These are phyloP conservation scores for Xylaria intraflava DNA, from an alignment of 495 filamentous ascomycete genomes.

Conservation along the genomic window DNA sequence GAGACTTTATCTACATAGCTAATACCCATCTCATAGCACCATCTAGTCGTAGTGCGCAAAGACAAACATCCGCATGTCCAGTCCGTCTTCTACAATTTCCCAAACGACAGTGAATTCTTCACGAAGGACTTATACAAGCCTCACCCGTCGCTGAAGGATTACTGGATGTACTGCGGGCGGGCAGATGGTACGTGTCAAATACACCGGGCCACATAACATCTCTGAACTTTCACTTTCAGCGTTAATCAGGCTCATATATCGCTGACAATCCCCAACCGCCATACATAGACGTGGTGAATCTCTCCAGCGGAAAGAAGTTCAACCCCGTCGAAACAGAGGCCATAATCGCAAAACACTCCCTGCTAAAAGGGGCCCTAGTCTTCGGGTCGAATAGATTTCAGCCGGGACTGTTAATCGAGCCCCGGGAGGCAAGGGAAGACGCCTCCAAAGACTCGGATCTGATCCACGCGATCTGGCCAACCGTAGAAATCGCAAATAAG, in stretches of 20 bases:
- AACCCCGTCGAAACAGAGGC: neutral
- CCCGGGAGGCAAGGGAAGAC: neutral
- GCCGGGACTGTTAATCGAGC: neutral
- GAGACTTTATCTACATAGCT: neutral
- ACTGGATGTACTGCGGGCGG: slow-evolving; percentile 47
- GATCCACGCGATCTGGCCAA: neutral
- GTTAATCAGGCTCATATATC: too few relatives aligned
- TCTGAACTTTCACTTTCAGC: neutral
- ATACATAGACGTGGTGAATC: neutral
- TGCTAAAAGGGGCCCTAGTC: neutral
- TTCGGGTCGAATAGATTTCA: neutral
- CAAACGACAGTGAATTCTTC: neutral
- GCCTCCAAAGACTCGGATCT: neutral
- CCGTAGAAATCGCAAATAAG: neutral
- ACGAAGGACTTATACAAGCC: slow-evolving; percentile 47
- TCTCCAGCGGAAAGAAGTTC: neutral
- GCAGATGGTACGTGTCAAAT: slow-evolving; percentile 9
- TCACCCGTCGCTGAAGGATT: slow-evolving; percentile 37
- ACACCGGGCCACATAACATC: neutral
- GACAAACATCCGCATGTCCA: neutral
- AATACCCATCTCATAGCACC: neutral
- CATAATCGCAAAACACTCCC: neutral
- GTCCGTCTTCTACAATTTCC: neutral
- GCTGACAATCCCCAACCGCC: too few relatives aligned
- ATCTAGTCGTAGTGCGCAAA: neutral